Conservation (phyloP, 2,329 filamentous ascomycete genomes). For the Pestalotiopsis sp. region DNA sequence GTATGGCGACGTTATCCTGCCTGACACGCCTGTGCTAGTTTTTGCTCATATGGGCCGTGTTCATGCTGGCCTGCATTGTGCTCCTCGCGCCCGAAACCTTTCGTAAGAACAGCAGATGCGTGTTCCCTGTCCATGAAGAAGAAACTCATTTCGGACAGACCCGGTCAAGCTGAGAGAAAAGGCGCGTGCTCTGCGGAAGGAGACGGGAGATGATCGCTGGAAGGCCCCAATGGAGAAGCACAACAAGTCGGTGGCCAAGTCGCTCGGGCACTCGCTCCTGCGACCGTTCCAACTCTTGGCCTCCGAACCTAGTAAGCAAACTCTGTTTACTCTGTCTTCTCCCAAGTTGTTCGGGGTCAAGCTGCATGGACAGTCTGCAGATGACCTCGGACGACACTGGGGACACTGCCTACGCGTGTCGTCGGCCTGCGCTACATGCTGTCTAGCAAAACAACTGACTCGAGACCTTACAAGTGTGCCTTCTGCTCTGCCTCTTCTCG, state of each 20-base stretch:
- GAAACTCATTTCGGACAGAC: conserved; percentile 35
- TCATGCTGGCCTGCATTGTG: conserved; percentile 62
- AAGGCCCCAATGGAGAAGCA: conserved; percentile 74
- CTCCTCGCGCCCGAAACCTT: conserved; percentile 87
- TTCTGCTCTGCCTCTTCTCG: conserved; percentile 78
- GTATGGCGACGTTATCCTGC: neutral
- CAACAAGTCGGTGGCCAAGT: conserved; percentile 64
- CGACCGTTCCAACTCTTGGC: conserved; percentile 79
- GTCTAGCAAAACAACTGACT: neutral
- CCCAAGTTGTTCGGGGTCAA: neutral
- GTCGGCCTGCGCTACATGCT: too few relatives aligned
- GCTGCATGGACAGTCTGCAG: too few relatives aligned
- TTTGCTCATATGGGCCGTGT: conserved; percentile 77
- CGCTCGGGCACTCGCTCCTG: conserved; percentile 58
- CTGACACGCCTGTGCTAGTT: conserved; percentile 33
- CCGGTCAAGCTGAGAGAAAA: conserved; percentile 73
- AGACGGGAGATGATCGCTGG: conserved; percentile 78
- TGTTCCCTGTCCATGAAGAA: neutral
- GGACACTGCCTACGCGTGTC: too few relatives aligned
- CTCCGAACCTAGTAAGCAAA: conserved; percentile 65
- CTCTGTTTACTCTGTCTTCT: conserved; percentile 43
- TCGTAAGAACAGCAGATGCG: conserved; percentile 52
- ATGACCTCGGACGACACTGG: too few relatives aligned
- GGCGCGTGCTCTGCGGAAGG: conserved; percentile 66
- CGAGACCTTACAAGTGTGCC: conserved; percentile 17